phyloP scores from a whole-genome alignment of 305 asterid species.

The Fraxinus paxiana region DNA sequence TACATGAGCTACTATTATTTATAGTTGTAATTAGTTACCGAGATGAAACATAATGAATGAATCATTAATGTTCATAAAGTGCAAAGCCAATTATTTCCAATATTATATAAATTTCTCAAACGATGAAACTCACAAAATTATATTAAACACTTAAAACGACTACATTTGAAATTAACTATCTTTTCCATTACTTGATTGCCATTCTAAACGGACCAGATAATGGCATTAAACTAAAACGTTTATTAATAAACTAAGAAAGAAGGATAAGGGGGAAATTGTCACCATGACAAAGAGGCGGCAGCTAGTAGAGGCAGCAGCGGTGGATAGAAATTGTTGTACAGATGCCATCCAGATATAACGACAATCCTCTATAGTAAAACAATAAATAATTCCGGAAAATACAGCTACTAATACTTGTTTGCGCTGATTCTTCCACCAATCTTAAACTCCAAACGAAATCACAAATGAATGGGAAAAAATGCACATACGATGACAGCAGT shows the following conservation, averaged over 20 bases:
- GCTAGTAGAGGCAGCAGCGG: neutral
- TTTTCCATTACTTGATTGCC: neutral
- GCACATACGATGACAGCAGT: neutral
- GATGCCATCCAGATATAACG: neutral
- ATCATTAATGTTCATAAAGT: neutral
- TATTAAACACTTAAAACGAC: neutral
- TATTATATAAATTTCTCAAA: neutral
- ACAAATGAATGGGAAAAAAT: neutral
- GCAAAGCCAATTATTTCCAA: neutral
- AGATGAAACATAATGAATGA: neutral
- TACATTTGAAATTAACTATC: neutral
- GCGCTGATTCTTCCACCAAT: neutral
- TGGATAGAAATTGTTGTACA: neutral
- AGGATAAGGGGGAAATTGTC: neutral
- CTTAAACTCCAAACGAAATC: neutral
- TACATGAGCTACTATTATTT: neutral
- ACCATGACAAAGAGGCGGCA: neutral
- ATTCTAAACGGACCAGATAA: neutral
- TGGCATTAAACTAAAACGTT: neutral
- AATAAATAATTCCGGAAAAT: neutral
- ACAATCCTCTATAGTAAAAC: neutral
- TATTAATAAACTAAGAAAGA: neutral
- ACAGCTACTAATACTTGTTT: neutral
- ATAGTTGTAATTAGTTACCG: neutral
- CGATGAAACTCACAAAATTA: neutral